Evolutionary conservation across 2,329 filamentous ascomycete species (phyloP), one percentile per base, ranked within the genome.

Genomic region (Dactylellina sp.): DNA sequence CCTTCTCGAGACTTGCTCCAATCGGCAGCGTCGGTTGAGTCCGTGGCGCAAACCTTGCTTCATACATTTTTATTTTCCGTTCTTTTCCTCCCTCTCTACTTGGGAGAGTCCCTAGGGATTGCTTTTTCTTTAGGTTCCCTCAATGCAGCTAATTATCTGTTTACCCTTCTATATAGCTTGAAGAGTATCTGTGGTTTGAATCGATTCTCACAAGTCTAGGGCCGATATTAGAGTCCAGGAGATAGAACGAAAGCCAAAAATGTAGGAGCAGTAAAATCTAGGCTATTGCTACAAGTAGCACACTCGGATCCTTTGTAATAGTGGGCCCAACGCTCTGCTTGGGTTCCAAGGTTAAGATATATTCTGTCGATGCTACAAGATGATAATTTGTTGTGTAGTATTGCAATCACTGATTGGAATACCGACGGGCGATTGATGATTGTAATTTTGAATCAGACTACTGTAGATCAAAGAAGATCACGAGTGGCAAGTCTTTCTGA

Each of bases 41-140:
- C 12, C 68, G 47, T 22, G 53, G n/a, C 11, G 50, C 39, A 60
- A 60, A 74, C n/a, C 70, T 66, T 18, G 70, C 7, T 39, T 74
- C 70, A 50, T 49, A 74, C 61, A 74, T 74, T 6, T 28, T 20
- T 44, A 44, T 32, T 55, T 16, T 64, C 4, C 35, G 50, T 32
- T 4, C 4, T 32, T 32, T 32, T 28, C 22, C n/a, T n/a, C n/a
- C n/a, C n/a, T n/a, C n/a, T n/a, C n/a, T n/a, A n/a, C n/a, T n/a
- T n/a, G n/a, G n/a, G n/a, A n/a, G n/a, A n/a, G n/a, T n/a, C n/a
- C n/a, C n/a, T n/a, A n/a, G n/a, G n/a, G n/a, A n/a, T n/a, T n/a
- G n/a, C n/a, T n/a, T n/a, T n/a, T n/a, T n/a, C n/a, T n/a, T n/a
- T n/a, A n/a, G n/a, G n/a, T n/a, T n/a, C n/a, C n/a, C n/a, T n/a